Evolutionary conservation across 768 basidiomycete species (phyloP), one percentile per base, ranked within the genome.

Genomic region (Macrocybe gigantea): DNA sequence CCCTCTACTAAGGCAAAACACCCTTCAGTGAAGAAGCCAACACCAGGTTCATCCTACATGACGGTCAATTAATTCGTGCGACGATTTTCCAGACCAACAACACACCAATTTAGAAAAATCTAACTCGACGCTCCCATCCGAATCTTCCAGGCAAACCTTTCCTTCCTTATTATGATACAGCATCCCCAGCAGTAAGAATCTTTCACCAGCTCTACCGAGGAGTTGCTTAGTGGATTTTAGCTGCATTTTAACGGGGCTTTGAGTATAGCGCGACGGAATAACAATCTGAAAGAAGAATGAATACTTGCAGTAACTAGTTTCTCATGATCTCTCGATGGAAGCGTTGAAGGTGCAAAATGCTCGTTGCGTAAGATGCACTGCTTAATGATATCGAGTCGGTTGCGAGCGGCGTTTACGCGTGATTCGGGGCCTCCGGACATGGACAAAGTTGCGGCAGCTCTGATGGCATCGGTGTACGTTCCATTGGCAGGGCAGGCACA

Each of bases 171-270:
- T 83, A 52, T 92, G 83, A 1, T 83, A 72, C 5, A 99, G 77
- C 86, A 98, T 92, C 11, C 96, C 96, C 33, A 98, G 80, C 5
- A 99, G 78, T 39, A 99, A 69, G 67, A 99, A 99, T 9, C 92
- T 80, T 39, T 93, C 81, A 12, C 92, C 87, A 15, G 88, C 79
- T 41, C 96, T 79, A 12, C 96, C 96, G 2, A 98, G 74, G 7
- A 99, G 75, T 62, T 99, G 95, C 64, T 97, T 96, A 5, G 93
- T 98, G 1, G 96, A 95, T 58, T 85, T 91, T 13, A 99, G 72
- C 93, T 95, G 22, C 22, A 22, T 22, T 22, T 22, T 22, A 53
- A 41, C 46, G 40, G 42, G 12, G 29, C 30, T 15, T 6, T 46
- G 32, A 38, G 15, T 22, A 43, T 10, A 12, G 32, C 45, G 38